phyloP scores from a whole-genome alignment of 2,329 filamentous ascomycete species.

The Epichloe aotearoae region DNA sequence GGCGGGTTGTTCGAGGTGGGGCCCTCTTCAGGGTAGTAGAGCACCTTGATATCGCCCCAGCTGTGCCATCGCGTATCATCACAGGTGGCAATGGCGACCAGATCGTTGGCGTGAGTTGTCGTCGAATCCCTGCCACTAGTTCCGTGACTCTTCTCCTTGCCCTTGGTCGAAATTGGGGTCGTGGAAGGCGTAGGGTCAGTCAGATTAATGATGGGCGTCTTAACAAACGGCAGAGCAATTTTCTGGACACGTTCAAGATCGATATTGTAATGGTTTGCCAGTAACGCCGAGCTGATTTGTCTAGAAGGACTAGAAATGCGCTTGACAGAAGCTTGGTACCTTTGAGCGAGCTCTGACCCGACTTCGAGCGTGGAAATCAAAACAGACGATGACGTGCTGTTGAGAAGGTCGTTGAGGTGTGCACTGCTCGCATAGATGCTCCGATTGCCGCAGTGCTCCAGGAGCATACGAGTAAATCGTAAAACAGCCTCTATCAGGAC shows the following conservation, averaged over 20 bases:
- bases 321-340: slow-evolving; percentile 82
- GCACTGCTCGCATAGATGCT: slow-evolving; percentile 92
- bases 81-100: slow-evolving; percentile 59
- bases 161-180: slow-evolving; percentile 50
- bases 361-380: slow-evolving; percentile 69
- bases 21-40: slow-evolving; percentile 53
- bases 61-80: slow-evolving; percentile 51
- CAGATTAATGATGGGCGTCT: slow-evolving; percentile 45
- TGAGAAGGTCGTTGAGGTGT: slow-evolving; percentile 76
- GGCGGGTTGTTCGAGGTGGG: slow-evolving; percentile 10
- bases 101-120: slow-evolving; percentile 66
- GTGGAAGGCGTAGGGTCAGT: slow-evolving; percentile 39
- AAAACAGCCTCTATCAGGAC: slow-evolving; percentile 69
- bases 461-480: slow-evolving; percentile 70
- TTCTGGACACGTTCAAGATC: slow-evolving; percentile 71
- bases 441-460: slow-evolving; percentile 92
- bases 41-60: slow-evolving; percentile 68
- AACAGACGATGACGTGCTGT: slow-evolving; percentile 71
- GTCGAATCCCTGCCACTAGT: slow-evolving; percentile 33
- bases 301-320: slow-evolving; percentile 52
- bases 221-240: slow-evolving; percentile 70
- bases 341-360: slow-evolving; percentile 73
- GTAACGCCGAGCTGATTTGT: slow-evolving; percentile 56
- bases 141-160: slow-evolving; percentile 54
- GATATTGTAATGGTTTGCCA: slow-evolving; percentile 76